Percentiles rank a stretch among this genome's conserved stretches.
Conservation (phyloP, 2,329 filamentous ascomycete genomes). For the Ophiostoma triangulosporum region DNA sequence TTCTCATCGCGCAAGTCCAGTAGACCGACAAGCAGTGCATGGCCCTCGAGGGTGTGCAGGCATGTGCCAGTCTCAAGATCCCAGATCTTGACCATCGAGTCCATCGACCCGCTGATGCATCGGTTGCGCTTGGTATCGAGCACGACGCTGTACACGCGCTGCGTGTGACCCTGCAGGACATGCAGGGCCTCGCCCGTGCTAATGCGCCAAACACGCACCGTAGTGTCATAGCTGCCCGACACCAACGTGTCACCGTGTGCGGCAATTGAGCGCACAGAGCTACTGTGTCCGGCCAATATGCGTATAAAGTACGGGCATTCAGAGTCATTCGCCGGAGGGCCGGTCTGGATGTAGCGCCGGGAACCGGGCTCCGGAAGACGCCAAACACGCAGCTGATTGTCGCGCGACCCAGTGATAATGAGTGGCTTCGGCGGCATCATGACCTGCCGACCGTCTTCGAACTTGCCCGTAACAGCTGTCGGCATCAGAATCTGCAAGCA, state of each 20-base stretch:
- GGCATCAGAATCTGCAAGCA: constrained; percentile 92
- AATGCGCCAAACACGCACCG: constrained; percentile 92
- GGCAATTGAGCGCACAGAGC: constrained; percentile 91
- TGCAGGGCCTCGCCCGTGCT: constrained; percentile 84
- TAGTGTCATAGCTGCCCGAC: constrained; percentile 91
- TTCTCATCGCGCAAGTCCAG: constrained; percentile 80
- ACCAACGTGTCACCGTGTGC: constrained; percentile 93
- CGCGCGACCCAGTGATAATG: constrained; percentile 93
- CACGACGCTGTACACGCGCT: constrained; percentile 96
- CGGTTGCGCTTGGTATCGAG: constrained; percentile 82
- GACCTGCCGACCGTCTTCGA: constrained; percentile 56
- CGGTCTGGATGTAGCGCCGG: constrained; percentile 63
- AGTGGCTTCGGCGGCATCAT: constrained; percentile 91
- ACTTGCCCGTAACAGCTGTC: constrained; percentile 53
- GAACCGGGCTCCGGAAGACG: constrained; percentile 73
- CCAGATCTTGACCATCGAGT: constrained; percentile 96
- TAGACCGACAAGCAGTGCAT: constrained; percentile 81
- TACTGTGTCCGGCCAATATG: constrained; percentile 70
- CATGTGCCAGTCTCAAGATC: constrained; percentile 75
- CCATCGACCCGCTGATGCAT: constrained; percentile 97
- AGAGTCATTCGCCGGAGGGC: constrained; percentile 55
- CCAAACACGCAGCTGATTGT: constrained; percentile 91
- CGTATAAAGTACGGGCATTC: constrained; percentile 95
- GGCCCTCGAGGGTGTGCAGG: constrained; percentile 82
- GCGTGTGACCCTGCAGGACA: constrained; percentile 69